Base-by-base conservation (phyloP, 2,329 filamentous ascomycete species). In the Colletotrichum noveboracense region DNA sequence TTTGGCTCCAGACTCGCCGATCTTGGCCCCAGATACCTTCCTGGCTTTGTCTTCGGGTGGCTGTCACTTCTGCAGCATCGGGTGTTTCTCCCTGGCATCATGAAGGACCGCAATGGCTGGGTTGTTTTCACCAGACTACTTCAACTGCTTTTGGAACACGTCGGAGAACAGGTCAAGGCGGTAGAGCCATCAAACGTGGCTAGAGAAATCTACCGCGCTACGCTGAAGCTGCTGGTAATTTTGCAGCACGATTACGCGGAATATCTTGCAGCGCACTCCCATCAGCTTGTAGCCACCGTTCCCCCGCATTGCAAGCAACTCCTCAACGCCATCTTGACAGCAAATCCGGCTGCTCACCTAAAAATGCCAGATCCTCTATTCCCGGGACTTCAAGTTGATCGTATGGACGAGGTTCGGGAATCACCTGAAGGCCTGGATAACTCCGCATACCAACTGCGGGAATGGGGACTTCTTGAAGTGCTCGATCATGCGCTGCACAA, bases 211-310 rank as follows among this genome's bases (percentile, higher is more conserved):
- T 98, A 98, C 83, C 93, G 95, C 76, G 95, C 94, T 10, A 92
- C 94, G 2, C 87, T 98, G 64, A 96, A 97, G 81, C 91, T 98
- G 75, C 87, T 98, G 70, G 87, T 98, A 38, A 91, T 98, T 68
- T 87, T 99, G 69, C 95, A 98, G 79, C 97, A 98, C 82, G 97
- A 99, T 83, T 98, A 95, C 84, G 94, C 96, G 0, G 96, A 98
- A 72, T 99, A 98, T 84, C 87, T 99, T 56, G 94, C 95, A 7
- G 95, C 96, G 79, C 95, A 98, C 83, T 95, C 98, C 82, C 92
- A 95, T 79, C 91, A 92, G 79, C 91, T 99, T 68, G 96, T 94
- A 86, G 93, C 94, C 79, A 92, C 92, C 80, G 94, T 98, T 74
- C 95, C 96, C 2, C 91, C 93, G 66, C 94, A 97, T 81, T 97